These are phyloP conservation scores for Clonostachys solani DNA, from an alignment of 2,329 filamentous ascomycete species.

Conservation along the genomic window DNA sequence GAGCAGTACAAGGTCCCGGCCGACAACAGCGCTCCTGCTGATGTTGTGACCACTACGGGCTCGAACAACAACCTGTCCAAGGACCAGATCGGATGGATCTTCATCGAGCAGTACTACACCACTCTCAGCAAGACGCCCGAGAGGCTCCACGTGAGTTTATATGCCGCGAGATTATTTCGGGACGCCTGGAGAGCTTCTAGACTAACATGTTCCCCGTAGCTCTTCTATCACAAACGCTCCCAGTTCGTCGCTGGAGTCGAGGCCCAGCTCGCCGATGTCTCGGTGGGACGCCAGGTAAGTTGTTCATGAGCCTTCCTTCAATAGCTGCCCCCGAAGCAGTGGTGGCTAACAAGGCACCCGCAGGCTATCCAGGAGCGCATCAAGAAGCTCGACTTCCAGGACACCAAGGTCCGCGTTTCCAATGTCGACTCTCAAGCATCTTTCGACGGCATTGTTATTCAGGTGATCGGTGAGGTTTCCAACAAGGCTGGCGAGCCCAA, in stretches of 20 bases:
- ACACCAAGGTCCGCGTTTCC: slow-evolving; percentile 96
- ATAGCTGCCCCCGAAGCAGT: slow-evolving; percentile 4
- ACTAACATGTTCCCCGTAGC: slow-evolving; percentile 30
- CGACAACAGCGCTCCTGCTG: slow-evolving; percentile 30
- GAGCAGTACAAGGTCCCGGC: slow-evolving; percentile 31
- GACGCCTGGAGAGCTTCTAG: neutral
- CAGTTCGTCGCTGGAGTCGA: slow-evolving; percentile 92
- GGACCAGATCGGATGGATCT: slow-evolving; percentile 98
- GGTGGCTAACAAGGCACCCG: neutral
- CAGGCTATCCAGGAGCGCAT: slow-evolving; percentile 94
- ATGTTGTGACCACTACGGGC: slow-evolving; percentile 22
- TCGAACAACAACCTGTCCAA: slow-evolving; percentile 56
- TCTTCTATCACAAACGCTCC: slow-evolving; percentile 95
- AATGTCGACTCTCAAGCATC: slow-evolving; percentile 97
- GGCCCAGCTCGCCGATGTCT: slow-evolving; percentile 81
- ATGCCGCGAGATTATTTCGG: neutral
- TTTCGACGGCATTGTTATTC: slow-evolving; percentile 89
- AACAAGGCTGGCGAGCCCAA: slow-evolving; percentile 88
- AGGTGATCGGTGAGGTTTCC: slow-evolving; percentile 96
- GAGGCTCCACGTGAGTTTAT: slow-evolving; percentile 70
- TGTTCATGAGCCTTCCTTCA: neutral
- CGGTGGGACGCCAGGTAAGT: slow-evolving; percentile 76
- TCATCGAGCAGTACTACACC: slow-evolving; percentile 99
- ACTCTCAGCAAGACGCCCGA: slow-evolving; percentile 92
- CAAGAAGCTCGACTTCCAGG: slow-evolving; percentile 87